phyloP scores from a whole-genome alignment of 2,329 filamentous ascomycete species.

The Venturia carpophila region DNA sequence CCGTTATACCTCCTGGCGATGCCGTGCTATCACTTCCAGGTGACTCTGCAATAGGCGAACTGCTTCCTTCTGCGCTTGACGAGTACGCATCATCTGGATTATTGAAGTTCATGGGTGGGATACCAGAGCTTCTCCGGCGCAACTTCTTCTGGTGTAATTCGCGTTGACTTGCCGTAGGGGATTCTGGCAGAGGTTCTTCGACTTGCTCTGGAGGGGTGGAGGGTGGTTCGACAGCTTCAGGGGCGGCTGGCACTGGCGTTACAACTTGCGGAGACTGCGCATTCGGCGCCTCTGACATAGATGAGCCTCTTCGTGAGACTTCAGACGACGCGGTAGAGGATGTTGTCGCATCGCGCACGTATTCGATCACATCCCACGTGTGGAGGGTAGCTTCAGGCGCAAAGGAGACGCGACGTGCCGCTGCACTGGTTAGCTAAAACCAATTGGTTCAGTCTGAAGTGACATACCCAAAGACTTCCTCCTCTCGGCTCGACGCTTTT shows the following conservation, averaged over 20 bases:
- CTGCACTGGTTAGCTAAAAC: constrained; percentile 27
- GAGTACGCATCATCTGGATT: constrained; percentile 59
- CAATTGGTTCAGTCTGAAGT: background rate
- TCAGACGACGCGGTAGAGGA: constrained; percentile 64
- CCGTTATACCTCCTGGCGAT: constrained; percentile 49
- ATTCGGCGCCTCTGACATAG: constrained; percentile 36
- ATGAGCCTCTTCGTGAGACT: constrained; percentile 65
- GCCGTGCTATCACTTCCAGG: constrained; percentile 33
- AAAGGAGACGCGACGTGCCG: constrained; percentile 90
- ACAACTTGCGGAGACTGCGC: constrained; percentile 24
- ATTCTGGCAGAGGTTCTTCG: constrained; percentile 49
- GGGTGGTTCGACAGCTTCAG: constrained; percentile 42
- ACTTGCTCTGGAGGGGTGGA: constrained; percentile 56
- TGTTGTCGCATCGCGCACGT: constrained; percentile 77
- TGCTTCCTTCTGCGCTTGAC: constrained; percentile 69
- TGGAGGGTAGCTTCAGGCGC: constrained; percentile 95
- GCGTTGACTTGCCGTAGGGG: constrained; percentile 58
- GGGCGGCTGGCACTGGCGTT: constrained; percentile 22
- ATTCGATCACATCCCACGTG: constrained; percentile 92
- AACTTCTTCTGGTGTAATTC: constrained; percentile 55
- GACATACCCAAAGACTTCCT: constrained; percentile 71
- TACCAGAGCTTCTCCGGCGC: constrained; percentile 48
- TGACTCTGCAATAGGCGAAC: constrained; percentile 29
- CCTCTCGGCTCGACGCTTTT: constrained; percentile 67
- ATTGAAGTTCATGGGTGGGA: constrained; percentile 57